Evolutionary conservation across 2,329 filamentous ascomycete genomes (phyloP), one percentile per base, ranked within the genome.

Genomic region (Trichoderma pleuroti): DNA sequence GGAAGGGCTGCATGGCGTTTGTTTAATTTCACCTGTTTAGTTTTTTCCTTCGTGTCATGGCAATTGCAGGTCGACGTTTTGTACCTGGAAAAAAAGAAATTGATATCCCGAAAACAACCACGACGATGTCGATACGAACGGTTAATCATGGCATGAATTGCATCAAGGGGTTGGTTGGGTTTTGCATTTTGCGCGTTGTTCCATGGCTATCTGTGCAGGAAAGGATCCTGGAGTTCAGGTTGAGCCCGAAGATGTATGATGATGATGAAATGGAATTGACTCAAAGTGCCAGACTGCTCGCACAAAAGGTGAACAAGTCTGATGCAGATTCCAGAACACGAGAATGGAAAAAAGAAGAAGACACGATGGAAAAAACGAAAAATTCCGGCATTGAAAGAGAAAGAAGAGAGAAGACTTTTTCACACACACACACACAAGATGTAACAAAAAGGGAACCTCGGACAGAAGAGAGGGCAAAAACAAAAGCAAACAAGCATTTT

Each of bases 121-220:
- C 72, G 32, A 73, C 56, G 68, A 72, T 52, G 52, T 61, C 72
- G 75, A 74, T 74, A 77, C 66, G 73, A 76, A 73, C 72, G 74
- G 73, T 74, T 76, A 76, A 78, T 77, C 70, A 77, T 78, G 78
- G 79, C 78, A 82, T 80, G 76, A 59, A 80, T 76, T 79, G 79
- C 79, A 81, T 81, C 56, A 76, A 75, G 78, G 77, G 75, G 78
- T 52, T 75, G 76, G 77, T 72, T 76, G 75, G 77, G 77, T 76
- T 78, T 80, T 74, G 74, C 73, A 75, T 75, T 70, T 74, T 73
- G 72, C 72, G 72, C 72, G 72, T 64, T 70, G 71, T 72, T 70
- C 67, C 71, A 72, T 66, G 70, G 71, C 69, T 68, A 72, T 52
- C 68, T 66, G 70, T 72, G 73, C 68, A 70, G 54, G 71, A 70